phyloP scores from a whole-genome alignment of 345 rosid species.

The Turnera subulata region DNA sequence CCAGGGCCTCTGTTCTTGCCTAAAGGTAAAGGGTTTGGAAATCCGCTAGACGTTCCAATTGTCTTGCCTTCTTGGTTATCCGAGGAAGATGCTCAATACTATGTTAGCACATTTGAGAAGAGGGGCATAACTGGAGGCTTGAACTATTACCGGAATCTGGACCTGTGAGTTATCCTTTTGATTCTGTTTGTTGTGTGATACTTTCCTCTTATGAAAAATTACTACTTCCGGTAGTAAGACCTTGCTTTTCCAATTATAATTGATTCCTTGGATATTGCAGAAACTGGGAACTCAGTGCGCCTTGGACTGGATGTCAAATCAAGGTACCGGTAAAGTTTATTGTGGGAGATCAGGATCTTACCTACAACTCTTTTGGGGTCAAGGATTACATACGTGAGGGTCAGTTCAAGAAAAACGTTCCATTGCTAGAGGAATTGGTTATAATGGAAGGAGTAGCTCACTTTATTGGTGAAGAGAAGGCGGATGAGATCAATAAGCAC shows the following conservation, averaged over 20 bases:
- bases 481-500: constrained; percentile 24
- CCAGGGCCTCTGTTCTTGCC: constrained; percentile 11
- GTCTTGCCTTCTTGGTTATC: constrained; percentile 22
- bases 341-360: constrained; percentile 30
- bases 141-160: constrained; percentile 22
- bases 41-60: constrained; percentile 15
- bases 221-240: too few species aligned
- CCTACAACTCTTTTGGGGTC: constrained; percentile 13
- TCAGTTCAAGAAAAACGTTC: constrained; percentile 22
- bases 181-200: background rate
- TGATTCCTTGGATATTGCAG: constrained; percentile 5
- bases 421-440: constrained; percentile 25
- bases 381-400: constrained; percentile 31
- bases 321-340: constrained; percentile 18
- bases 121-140: constrained; percentile 24
- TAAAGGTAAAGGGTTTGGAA: constrained; percentile 18
- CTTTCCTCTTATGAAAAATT: too few species aligned
- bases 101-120: constrained; percentile 17
- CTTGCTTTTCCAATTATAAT: background rate
- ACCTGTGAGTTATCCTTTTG: constrained; percentile 11
- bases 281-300: constrained; percentile 28
- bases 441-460: constrained; percentile 39
- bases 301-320: constrained; percentile 22
- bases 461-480: constrained; percentile 32
- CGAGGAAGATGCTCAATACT: constrained; percentile 28